Conservation (phyloP, 768 basidiomycete genomes). For the Butyriboletus loyo region DNA sequence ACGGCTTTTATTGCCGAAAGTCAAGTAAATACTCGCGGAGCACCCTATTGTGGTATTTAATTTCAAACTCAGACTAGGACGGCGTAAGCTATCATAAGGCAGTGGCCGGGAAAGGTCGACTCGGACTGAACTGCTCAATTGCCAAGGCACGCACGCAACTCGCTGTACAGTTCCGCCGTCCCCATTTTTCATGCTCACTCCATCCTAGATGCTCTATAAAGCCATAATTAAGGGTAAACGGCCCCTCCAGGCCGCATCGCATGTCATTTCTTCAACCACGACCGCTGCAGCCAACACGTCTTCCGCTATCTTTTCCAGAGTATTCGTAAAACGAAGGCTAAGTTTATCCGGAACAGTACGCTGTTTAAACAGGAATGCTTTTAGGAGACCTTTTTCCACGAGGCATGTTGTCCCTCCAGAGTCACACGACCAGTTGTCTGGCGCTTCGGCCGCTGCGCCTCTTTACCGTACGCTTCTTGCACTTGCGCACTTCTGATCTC, state of each 20-base stretch:
- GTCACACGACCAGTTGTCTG: slow-evolving; percentile 47
- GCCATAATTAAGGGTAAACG: slow-evolving; percentile 43
- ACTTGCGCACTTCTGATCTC: slow-evolving; percentile 2
- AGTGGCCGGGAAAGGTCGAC: not conserved
- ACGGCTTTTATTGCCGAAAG: no score
- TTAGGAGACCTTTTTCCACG: slow-evolving; percentile 26
- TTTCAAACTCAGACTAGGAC: not conserved
- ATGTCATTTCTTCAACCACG: slow-evolving; percentile 28
- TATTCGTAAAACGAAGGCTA: slow-evolving; percentile 32
- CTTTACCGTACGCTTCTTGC: slow-evolving; percentile 41
- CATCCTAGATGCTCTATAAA: slow-evolving; percentile 30
- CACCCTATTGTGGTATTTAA: no score
- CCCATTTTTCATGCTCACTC: slow-evolving; percentile 15
- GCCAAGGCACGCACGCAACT: slow-evolving; percentile 2
- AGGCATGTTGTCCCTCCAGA: slow-evolving; percentile 29
- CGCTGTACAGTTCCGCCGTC: slow-evolving; percentile 5
- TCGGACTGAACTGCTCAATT: slow-evolving; percentile 3
- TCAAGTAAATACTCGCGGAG: no score
- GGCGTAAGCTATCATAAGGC: no score
- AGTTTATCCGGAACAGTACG: slow-evolving; percentile 32
- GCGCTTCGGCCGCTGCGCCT: slow-evolving; percentile 36
- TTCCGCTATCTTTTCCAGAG: slow-evolving; percentile 30
- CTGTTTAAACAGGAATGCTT: slow-evolving; percentile 23
- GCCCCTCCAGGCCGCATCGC: slow-evolving; percentile 56
- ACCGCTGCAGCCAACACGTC: slow-evolving; percentile 30